These are phyloP conservation scores for Aotearoamyces nothofagi DNA, from an alignment of 2,329 filamentous ascomycete genomes.

Conservation along the genomic window DNA sequence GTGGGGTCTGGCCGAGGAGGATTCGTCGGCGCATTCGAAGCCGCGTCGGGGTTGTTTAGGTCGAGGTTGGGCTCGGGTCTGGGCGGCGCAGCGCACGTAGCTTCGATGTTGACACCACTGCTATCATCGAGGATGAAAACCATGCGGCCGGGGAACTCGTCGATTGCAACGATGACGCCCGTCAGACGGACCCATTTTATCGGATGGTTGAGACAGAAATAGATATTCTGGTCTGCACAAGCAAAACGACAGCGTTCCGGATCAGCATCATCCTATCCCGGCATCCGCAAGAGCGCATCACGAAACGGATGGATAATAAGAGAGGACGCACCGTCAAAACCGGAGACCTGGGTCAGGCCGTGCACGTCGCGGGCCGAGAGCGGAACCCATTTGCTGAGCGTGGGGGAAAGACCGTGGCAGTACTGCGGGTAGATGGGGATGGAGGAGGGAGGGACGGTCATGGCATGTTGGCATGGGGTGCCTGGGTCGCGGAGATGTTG, in stretches of 20 bases:
- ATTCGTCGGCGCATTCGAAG: neutral
- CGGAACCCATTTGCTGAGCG: constrained; percentile 42
- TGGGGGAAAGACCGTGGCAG: constrained; percentile 47
- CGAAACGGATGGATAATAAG: neutral
- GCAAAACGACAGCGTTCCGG: neutral
- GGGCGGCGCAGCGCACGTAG: constrained; percentile 11
- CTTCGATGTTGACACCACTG: constrained; percentile 42
- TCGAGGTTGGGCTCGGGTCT: neutral
- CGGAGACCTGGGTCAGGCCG: constrained; percentile 28
- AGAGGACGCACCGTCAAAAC: constrained; percentile 33
- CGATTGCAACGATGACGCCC: constrained; percentile 51
- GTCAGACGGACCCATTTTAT: constrained; percentile 61
- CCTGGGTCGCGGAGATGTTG: too few relatives aligned
- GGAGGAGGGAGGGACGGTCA: too few relatives aligned
- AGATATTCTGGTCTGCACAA: constrained; percentile 35
- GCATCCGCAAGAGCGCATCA: neutral
- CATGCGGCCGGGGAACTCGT: constrained; percentile 30
- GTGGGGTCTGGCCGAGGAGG: constrained; percentile 19
- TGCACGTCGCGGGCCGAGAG: constrained; percentile 35
- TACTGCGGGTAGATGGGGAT: constrained; percentile 42
- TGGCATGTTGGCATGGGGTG: too few relatives aligned
- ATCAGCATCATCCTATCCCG: neutral
- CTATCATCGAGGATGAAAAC: constrained; percentile 50
- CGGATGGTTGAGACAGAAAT: constrained; percentile 59
- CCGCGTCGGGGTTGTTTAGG: neutral